Conservation (phyloP, 768 basidiomycete genomes). For the Pisolithus sp. region DNA sequence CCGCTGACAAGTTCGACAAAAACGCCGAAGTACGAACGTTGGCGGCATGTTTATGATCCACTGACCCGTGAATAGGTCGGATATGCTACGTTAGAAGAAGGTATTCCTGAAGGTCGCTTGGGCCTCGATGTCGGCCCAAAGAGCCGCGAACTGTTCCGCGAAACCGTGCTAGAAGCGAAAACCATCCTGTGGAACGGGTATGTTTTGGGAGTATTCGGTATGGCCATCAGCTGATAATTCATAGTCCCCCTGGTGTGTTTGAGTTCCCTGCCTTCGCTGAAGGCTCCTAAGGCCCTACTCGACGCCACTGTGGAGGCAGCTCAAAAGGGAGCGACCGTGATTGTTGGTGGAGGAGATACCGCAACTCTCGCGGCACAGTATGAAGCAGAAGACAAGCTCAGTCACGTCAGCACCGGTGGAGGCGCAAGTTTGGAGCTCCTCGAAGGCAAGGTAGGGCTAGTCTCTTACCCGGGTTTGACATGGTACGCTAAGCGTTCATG, state of each 20-base stretch:
- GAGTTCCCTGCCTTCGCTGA: constrained; percentile 89
- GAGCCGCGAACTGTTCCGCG: constrained; percentile 71
- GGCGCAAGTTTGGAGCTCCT: constrained; percentile 91
- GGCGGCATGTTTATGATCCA: not conserved
- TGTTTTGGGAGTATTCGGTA: constrained; percentile 14
- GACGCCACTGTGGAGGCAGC: constrained; percentile 85
- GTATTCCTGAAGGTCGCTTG: constrained; percentile 92
- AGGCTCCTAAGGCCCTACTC: constrained; percentile 79
- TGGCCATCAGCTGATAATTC: constrained; percentile 1
- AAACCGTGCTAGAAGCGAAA: constrained; percentile 81
- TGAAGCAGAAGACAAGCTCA: constrained; percentile 78
- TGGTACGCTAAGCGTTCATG: constrained; percentile 9
- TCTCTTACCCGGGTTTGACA: not conserved
- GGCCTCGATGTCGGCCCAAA: constrained; percentile 90
- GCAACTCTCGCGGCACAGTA: constrained; percentile 94
- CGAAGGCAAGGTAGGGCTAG: constrained; percentile 81
- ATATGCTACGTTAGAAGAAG: constrained; percentile 69
- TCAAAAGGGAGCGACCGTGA: constrained; percentile 79
- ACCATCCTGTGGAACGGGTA: constrained; percentile 97
- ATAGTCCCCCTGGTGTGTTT: constrained; percentile 94
- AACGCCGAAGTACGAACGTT: constrained; percentile 60
- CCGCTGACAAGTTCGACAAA: constrained; percentile 92
- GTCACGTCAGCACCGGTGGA: constrained; percentile 95
- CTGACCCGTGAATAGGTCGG: constrained; percentile 44
- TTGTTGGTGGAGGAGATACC: constrained; percentile 93